A percentile compares a stretch with the other conserved stretches of the same genome.
Evolutionary conservation across 306 rosid genomes (phyloP).

Genomic region (Dalbergia cochinchinensis): DNA sequence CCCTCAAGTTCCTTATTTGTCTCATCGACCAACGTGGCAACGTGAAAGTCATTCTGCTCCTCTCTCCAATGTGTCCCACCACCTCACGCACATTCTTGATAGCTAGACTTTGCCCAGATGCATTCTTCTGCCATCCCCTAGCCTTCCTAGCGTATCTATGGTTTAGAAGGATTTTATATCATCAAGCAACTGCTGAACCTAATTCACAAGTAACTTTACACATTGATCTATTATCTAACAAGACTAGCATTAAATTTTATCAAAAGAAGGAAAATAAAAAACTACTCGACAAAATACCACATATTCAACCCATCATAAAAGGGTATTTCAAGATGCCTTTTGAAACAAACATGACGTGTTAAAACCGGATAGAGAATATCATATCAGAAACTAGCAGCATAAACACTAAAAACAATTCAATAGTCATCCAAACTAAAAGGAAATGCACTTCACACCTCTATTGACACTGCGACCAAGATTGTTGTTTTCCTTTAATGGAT

Average conservation of each 20-base stretch:
- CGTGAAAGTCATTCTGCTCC: neutral
- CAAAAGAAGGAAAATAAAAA: neutral
- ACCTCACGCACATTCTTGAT: neutral
- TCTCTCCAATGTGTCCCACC: neutral
- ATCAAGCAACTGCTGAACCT: neutral
- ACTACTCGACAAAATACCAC: neutral
- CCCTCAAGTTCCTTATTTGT: neutral
- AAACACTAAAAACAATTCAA: constrained; percentile 15
- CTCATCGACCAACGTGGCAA: neutral
- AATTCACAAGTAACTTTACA: neutral
- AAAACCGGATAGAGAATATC: constrained; percentile 25
- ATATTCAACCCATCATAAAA: neutral
- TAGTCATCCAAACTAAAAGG: constrained; percentile 30
- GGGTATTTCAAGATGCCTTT: neutral
- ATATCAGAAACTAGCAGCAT: constrained; percentile 24
- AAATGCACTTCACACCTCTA: constrained; percentile 63
- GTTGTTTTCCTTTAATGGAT: constrained; percentile 91
- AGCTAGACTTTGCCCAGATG: neutral
- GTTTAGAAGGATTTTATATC: constrained; percentile 11
- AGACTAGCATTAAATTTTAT: neutral
- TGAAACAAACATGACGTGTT: neutral
- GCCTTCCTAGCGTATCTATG: neutral
- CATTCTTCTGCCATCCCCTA: neutral
- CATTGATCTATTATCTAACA: constrained; percentile 6
- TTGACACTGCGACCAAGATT: constrained; percentile 96